Evolutionary conservation across 164 flowering plant genomes (phyloP), one percentile per base, ranked within the genome.

Genomic region (Nelumbo lutea): DNA sequence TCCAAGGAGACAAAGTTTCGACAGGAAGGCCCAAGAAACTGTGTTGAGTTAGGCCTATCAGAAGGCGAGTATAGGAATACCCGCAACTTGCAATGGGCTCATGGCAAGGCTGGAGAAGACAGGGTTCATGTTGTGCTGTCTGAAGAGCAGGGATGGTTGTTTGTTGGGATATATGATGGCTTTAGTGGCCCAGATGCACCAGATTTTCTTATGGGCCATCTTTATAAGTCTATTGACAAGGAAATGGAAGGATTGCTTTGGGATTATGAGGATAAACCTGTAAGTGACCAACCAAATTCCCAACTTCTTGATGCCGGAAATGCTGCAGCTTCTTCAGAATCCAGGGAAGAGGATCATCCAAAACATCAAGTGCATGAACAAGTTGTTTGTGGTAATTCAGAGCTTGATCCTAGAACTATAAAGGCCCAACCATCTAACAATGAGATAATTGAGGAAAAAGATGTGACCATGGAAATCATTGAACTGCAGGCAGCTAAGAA

Each of bases 181-280:
- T 27, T 27, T 27, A 27, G 27, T 27, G 27, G 27, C 27, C 27
- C 27, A 27, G 27, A 27, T 27, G 27, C 27, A 27, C 27, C 27
- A 27, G 27, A 27, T 27, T 27, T 27, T 76, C 79, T 84, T 44
- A 82, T 87, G 87, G 77, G 83, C 73, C 78, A 87, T 78, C 88
- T 84, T 50, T 85, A 84, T 72, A 75, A 65, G 71, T 82, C 87
- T 10, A 77, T 87, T 58, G 85, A 87, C 64, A 85, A 79, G 68
- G 88, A 87, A 73, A 42, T 87, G 70, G 84, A 85, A 77, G 90
- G 90, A 39, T 60, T 87, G 70, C 79, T 87, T 50, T 87, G 90
- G 90, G 84, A 85, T 68, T 81, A 79, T 74, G 87, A 83, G 9
- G 80, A 80, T 62, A 75, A 65, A 41, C 48, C 81, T 72, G 58